Evolutionary conservation across 2,329 filamentous ascomycete genomes (phyloP).

Genomic region (Aspergillus sp.): DNA sequence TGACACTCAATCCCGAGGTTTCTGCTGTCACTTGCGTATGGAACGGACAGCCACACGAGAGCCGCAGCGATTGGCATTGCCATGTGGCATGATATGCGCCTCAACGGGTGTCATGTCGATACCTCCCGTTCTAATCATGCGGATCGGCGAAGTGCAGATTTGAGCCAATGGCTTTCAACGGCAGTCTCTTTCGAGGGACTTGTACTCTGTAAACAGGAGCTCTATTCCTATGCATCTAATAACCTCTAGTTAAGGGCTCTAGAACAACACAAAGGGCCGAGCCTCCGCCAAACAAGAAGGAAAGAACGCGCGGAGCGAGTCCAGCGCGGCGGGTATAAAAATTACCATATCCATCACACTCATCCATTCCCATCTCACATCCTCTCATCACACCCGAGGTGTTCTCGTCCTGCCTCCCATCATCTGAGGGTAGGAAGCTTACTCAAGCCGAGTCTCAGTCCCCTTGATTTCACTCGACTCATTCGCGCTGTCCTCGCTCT

Average conservation of each 20-base stretch:
- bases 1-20: not conserved
- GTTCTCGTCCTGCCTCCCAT: too few relatives aligned
- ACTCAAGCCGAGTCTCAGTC: not conserved
- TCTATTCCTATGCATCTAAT: not conserved
- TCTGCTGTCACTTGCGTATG: not conserved
- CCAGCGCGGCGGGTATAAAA: slow-evolving; percentile 52
- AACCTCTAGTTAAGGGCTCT: not conserved
- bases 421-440: not conserved
- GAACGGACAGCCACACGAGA: not conserved
- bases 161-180: too few relatives aligned
- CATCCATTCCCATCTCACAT: not conserved
- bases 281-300: not conserved
- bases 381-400: not conserved
- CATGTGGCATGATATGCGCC: not conserved
- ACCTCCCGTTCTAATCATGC: not conserved
- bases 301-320: not conserved
- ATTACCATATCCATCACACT: not conserved
- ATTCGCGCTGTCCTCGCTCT: slow-evolving; percentile 31
- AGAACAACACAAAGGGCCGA: not conserved
- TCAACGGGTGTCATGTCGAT: not conserved
- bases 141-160: not conserved
- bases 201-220: not conserved
- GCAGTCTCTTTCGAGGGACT: too few relatives aligned
- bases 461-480: slow-evolving; percentile 16
- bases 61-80: not conserved